Base-by-base conservation (phyloP, 2,329 filamentous ascomycete genomes). In the Colletotrichum euphorbiae region DNA sequence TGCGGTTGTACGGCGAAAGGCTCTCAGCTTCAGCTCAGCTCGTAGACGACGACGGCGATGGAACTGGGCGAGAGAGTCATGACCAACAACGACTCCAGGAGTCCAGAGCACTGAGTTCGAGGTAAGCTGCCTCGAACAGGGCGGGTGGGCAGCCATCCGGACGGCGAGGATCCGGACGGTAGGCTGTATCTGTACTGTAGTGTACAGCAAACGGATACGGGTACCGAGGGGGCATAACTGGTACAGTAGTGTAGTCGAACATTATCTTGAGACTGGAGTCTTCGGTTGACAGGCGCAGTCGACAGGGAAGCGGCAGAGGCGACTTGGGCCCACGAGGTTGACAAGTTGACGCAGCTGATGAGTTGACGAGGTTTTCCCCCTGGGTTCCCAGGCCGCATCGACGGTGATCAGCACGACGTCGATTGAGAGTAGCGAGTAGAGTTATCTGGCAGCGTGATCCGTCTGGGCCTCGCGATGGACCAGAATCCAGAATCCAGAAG, bases 281-380 rank as follows among this genome's bases (percentile, higher is more conserved):
- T 28, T n/a, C 33, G 33, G 8, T 33, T 33, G 24, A 33, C 48
- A 51, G 24, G 24, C 24, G 21, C 11, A 51, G 48, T 31, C 24
- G 46, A 51, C 48, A n/a, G 15, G 31, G 24, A 31, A 51, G 21
- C 28, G 48, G 48, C 54, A 21, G 62, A 60, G 55, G 54, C 45
- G 45, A 65, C 46, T 36, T 28, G 46, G 62, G 48, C 40, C 56
- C 62, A 62, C 56, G 62, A 61, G 62, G 46, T 51, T 51, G 61
- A 64, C 31, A 31, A 46, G 19, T 9, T 28, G 46, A 21, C 48
- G 48, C n/a, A n/a, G n/a, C n/a, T 51, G 61, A 64, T 19, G 19
- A 46, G 19, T 9, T 28, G 46, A 21, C 48, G 48, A 19, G 33
- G 57, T 8, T 43, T 11, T 59, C 4, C 50, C 50, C 45, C 28